Conservation (phyloP, 2,329 filamentous ascomycete species). For the Clonostachys chloroleuca region DNA sequence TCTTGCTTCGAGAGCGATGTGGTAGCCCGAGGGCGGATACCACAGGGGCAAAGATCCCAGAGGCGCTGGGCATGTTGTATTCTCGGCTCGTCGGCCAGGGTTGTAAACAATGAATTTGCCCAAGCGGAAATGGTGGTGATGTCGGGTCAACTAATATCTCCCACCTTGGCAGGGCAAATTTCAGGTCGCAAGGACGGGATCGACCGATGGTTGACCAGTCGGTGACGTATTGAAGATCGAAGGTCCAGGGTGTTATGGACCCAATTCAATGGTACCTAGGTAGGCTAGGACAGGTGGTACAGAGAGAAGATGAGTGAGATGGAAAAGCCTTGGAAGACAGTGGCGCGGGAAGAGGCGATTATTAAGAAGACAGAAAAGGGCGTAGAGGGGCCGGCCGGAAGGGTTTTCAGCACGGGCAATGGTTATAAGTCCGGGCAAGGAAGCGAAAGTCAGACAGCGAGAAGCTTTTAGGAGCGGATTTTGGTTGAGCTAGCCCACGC, state of each 20-base stretch:
- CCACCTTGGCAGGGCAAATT: not conserved
- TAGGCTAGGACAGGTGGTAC: too few species aligned
- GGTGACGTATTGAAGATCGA: too few species aligned
- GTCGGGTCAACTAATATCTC: not conserved
- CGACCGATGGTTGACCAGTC: not conserved
- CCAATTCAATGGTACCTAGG: too few species aligned
- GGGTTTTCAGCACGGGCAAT: not conserved
- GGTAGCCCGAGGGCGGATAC: constrained; percentile 25
- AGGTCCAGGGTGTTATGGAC: too few species aligned
- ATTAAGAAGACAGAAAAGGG: not conserved
- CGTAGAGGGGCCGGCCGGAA: not conserved
- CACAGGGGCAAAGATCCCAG: constrained; percentile 20
- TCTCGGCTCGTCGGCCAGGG: not conserved
- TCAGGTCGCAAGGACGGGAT: not conserved
- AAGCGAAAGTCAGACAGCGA: not conserved
- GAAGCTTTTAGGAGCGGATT: too few species aligned
- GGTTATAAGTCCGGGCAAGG: not conserved
- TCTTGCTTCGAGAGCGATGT: not conserved
- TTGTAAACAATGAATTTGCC: not conserved
- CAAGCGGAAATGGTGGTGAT: not conserved
- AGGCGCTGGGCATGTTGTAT: constrained; percentile 18
- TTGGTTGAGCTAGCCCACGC: too few species aligned
- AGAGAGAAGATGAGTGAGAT: too few species aligned
- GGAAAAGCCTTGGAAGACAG: too few species aligned
- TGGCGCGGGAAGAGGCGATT: too few species aligned